These are phyloP conservation scores for Russula abietina DNA, from an alignment of 768 basidiomycete species.

Conservation along the genomic window DNA sequence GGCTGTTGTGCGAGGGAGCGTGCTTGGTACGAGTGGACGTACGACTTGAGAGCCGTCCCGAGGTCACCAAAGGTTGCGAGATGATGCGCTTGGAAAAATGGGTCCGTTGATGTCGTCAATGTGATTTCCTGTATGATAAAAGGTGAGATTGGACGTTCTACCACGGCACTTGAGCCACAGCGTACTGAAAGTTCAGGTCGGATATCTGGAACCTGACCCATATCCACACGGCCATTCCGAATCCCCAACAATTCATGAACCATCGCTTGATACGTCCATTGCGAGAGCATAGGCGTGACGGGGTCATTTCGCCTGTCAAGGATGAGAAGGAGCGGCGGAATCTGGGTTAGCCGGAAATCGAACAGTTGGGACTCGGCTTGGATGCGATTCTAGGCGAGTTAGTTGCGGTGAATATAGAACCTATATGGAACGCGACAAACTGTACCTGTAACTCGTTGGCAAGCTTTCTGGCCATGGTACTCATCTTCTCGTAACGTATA, in stretches of 20 bases:
- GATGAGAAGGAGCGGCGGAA: constrained; percentile 83
- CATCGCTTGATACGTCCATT: constrained; percentile 99
- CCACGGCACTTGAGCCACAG: constrained; percentile 6
- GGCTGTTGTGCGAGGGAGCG: constrained; percentile 71
- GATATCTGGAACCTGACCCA: constrained; percentile 79
- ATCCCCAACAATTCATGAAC: constrained; percentile 94
- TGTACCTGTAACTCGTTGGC: constrained; percentile 79
- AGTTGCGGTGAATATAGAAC: constrained; percentile 11
- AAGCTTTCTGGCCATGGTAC: constrained; percentile 83
- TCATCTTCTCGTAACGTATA: constrained; percentile 92
- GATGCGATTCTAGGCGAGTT: constrained; percentile 57
- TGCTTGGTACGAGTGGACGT: constrained; percentile 90
- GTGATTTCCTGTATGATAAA: constrained; percentile 71
- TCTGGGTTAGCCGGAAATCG: constrained; percentile 86
- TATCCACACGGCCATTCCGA: constrained; percentile 86
- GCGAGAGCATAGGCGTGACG: constrained; percentile 89
- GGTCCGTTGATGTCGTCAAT: constrained; percentile 82
- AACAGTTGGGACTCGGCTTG: constrained; percentile 79
- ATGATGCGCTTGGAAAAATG: constrained; percentile 88
- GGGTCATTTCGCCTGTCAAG: constrained; percentile 96
- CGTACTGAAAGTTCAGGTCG: constrained; percentile 76
- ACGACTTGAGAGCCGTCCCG: constrained; percentile 83
- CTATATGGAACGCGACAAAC: not conserved
- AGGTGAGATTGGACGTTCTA: constrained; percentile 6
- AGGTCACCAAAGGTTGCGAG: constrained; percentile 95